These are phyloP conservation scores for Blastomyces gilchristii DNA, from an alignment of 2,329 filamentous ascomycete species.

Conservation along the genomic window DNA sequence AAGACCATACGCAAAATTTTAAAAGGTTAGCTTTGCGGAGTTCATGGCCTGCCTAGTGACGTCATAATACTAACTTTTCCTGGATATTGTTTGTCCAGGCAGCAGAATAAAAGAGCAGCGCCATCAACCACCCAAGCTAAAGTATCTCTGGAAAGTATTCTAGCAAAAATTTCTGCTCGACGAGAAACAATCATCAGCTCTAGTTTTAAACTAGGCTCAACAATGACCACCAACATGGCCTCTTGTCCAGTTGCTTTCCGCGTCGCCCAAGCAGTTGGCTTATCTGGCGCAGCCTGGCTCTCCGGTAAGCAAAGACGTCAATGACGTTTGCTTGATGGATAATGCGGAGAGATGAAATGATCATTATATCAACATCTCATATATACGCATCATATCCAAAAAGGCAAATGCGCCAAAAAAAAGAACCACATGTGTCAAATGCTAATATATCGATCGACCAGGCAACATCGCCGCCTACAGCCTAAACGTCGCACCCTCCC, in stretches of 20 bases:
- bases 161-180: background rate
- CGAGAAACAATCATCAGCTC: background rate
- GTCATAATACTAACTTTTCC: background rate
- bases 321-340: background rate
- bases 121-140: background rate
- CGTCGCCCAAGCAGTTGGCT: conserved; percentile 22
- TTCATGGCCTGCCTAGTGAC: background rate
- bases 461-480: conserved; percentile 25
- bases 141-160: background rate
- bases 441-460: conserved; percentile 7
- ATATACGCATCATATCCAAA: background rate
- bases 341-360: background rate
- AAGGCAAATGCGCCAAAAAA: background rate
- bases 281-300: conserved; percentile 25
- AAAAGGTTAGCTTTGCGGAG: too few relatives aligned
- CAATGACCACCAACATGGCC: background rate
- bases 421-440: background rate
- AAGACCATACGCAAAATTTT: too few relatives aligned
- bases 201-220: background rate
- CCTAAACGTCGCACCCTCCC: conserved; percentile 18
- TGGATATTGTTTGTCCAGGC: background rate
- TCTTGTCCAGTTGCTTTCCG: conserved; percentile 12
- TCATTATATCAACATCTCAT: background rate
- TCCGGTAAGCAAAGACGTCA: conserved; percentile 17
- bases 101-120: background rate